Base-by-base conservation (phyloP, 2,329 filamentous ascomycete species). In the Arachnomyces sp. region DNA sequence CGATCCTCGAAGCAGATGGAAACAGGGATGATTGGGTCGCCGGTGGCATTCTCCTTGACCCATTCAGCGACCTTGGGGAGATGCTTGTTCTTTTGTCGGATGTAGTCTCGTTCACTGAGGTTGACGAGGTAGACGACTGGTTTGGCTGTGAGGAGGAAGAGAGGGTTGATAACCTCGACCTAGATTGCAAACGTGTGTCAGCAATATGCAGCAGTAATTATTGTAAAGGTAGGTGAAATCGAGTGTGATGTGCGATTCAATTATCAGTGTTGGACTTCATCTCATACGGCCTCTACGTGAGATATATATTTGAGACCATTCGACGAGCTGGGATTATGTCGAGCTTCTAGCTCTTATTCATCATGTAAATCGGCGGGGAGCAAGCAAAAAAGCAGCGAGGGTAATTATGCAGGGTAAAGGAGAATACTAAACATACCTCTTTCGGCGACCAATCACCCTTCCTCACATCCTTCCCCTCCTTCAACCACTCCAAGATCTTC, bases 251-350 rank as follows among this genome's bases (percentile, higher is more conserved):
- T 15, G 38, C 14, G 51, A 16, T 25, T 25, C 5, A 33, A 51
- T 40, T 50, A 67, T 86, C 84, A 87, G 84, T 79, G 64, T 70
- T 68, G 74, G 75, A 77, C 70, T 73, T 46, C 74, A 82, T 95
- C 88, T 93, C 90, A 68, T 62, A 79, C 77, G 74, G 73, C 74
- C 83, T 86, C 83, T 73, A 75, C 76, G 79, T 85, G 72, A 76
- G 63, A 63, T 79, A 68, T 70, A 70, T 66, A 70, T 64, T 69
- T 76, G 80, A 84, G 83, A 78, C 76, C 61, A 79, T 82, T 96
- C 90, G 82, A 94, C 84, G 92, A 98, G 92, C 92, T 98, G 92
- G 92, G 92, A 86, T 94, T 89, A 85, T 73, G 76, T 88, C 84
- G 84, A 89, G 87, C 85, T 76, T 72, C 73, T 76, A 81, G 86